These are phyloP conservation scores for Xylaria sp. DNA, from an alignment of 2,329 filamentous ascomycete species.

Conservation along the genomic window DNA sequence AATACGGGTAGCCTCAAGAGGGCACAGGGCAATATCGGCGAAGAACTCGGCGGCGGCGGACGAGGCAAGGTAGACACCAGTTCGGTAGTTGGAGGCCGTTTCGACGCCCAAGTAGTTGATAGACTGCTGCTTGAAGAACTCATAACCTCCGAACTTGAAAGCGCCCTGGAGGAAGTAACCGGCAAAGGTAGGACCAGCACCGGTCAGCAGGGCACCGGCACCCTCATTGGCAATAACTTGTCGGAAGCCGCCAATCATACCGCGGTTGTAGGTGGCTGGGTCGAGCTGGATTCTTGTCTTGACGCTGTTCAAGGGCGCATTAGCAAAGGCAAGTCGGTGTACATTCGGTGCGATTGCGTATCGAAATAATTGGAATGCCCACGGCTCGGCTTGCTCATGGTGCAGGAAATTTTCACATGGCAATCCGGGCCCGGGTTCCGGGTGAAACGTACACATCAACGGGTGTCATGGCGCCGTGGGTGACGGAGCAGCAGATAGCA, in stretches of 20 bases:
- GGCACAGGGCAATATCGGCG: slow-evolving; percentile 76
- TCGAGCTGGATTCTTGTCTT: slow-evolving; percentile 85
- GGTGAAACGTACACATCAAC: slow-evolving; percentile 92
- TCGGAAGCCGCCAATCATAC: slow-evolving; percentile 77
- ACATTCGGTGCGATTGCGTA: slow-evolving; percentile 3
- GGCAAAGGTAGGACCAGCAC: slow-evolving; percentile 76
- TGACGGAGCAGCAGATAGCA: slow-evolving; percentile 97
- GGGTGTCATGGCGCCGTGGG: slow-evolving; percentile 95
- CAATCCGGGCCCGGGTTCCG: neutral
- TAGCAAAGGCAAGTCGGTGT: slow-evolving; percentile 15
- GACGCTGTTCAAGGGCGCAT: slow-evolving; percentile 62
- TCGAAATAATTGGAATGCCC: neutral
- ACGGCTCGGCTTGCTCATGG: slow-evolving; percentile 8
- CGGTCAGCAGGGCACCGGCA: slow-evolving; percentile 76
- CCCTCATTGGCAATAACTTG: slow-evolving; percentile 77
- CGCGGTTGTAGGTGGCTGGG: slow-evolving; percentile 77
- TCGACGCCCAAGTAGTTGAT: slow-evolving; percentile 76
- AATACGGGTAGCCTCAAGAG: slow-evolving; percentile 81
- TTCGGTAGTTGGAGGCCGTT: slow-evolving; percentile 72
- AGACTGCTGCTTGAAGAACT: slow-evolving; percentile 83
- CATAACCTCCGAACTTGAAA: slow-evolving; percentile 84
- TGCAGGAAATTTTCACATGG: neutral
- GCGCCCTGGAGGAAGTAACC: slow-evolving; percentile 84
- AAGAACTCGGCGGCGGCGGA: slow-evolving; percentile 64
- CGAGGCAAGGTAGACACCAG: slow-evolving; percentile 72